Conservation (phyloP, 2,329 filamentous ascomycete genomes). For the Chrysosporium queenslandicum region DNA sequence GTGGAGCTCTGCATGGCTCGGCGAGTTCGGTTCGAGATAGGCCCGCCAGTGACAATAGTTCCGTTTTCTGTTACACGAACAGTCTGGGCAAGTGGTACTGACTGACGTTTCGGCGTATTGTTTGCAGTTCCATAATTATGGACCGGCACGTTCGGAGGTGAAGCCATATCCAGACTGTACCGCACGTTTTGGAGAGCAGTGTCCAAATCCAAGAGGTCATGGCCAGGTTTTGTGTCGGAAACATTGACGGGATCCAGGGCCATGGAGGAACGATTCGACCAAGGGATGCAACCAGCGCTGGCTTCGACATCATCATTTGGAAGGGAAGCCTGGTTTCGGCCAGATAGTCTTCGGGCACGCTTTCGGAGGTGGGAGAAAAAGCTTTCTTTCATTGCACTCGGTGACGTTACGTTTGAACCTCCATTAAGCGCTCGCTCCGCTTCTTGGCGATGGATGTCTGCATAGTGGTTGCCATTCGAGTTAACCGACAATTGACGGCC, state of each 20-base stretch:
- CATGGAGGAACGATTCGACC: slow-evolving; percentile 79
- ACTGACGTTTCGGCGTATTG: slow-evolving; percentile 28
- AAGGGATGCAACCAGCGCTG: slow-evolving; percentile 83
- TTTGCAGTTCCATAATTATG: slow-evolving; percentile 26
- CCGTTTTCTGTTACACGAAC: slow-evolving; percentile 10
- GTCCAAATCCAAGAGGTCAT: slow-evolving; percentile 51
- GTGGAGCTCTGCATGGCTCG: slow-evolving; percentile 60
- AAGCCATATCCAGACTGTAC: slow-evolving; percentile 44
- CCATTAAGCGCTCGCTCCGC: slow-evolving; percentile 85
- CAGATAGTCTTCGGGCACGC: slow-evolving; percentile 81
- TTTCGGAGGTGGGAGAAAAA: slow-evolving; percentile 98
- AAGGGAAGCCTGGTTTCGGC: slow-evolving; percentile 74
- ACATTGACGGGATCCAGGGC: slow-evolving; percentile 54
- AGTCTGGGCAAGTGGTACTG: slow-evolving; percentile 27
- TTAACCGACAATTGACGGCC: slow-evolving; percentile 86
- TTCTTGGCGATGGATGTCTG: slow-evolving; percentile 79
- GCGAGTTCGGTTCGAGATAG: slow-evolving; percentile 59
- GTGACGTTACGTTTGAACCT: slow-evolving; percentile 62
- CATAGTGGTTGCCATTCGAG: slow-evolving; percentile 86
- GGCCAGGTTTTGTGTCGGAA: slow-evolving; percentile 31
- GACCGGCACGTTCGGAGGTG: slow-evolving; percentile 31
- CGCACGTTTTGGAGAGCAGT: slow-evolving; percentile 52
- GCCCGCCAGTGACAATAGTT: slow-evolving; percentile 17
- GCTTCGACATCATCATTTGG: slow-evolving; percentile 81
- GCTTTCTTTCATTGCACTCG: slow-evolving; percentile 67